phyloP scores from a whole-genome alignment of 148 eudicot genomes.

The Fallopia convolvulus region DNA sequence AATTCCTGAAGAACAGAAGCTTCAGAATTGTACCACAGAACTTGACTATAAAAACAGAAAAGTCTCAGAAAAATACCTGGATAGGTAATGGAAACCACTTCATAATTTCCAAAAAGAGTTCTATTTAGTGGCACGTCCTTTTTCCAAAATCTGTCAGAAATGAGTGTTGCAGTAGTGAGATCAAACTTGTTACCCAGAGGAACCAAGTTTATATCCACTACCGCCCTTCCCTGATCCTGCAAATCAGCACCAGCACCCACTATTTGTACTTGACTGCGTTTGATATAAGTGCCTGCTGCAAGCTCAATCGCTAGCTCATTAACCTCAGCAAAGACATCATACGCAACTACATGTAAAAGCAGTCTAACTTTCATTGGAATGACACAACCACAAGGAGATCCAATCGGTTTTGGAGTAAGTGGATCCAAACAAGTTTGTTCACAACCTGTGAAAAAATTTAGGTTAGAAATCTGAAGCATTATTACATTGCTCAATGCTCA shows the following conservation, averaged over 20 bases:
- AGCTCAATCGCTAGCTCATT: conserved; percentile 77
- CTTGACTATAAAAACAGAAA: background rate
- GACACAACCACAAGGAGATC: conserved; percentile 85
- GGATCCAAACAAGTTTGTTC: conserved; percentile 80
- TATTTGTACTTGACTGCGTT: conserved; percentile 74
- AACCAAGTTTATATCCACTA: conserved; percentile 79
- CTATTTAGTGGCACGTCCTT: conserved; percentile 77
- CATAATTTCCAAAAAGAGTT: conserved; percentile 81
- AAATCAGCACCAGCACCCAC: conserved; percentile 85
- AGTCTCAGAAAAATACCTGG: conserved; percentile 48
- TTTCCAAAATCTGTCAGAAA: conserved; percentile 58
- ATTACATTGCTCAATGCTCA: background rate
- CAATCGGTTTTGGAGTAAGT: conserved; percentile 58
- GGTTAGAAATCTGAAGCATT: background rate
- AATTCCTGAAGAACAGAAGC: conserved; percentile 46
- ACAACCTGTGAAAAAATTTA: conserved; percentile 53
- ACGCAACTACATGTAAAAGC: conserved; percentile 54
- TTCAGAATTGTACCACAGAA: conserved; percentile 19
- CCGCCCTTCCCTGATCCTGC: conserved; percentile 61
- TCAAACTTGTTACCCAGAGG: conserved; percentile 92
- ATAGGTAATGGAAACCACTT: conserved; percentile 56
- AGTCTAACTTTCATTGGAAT: conserved; percentile 88
- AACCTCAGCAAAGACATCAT: conserved; percentile 66
- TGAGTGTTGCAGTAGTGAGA: conserved; percentile 77
- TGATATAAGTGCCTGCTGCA: conserved; percentile 76